A percentile compares a stretch with the other conserved stretches of the same genome.
Evolutionary conservation across 495 filamentous ascomycete genomes (phyloP).

Genomic region (Endocarpon pusillum): DNA sequence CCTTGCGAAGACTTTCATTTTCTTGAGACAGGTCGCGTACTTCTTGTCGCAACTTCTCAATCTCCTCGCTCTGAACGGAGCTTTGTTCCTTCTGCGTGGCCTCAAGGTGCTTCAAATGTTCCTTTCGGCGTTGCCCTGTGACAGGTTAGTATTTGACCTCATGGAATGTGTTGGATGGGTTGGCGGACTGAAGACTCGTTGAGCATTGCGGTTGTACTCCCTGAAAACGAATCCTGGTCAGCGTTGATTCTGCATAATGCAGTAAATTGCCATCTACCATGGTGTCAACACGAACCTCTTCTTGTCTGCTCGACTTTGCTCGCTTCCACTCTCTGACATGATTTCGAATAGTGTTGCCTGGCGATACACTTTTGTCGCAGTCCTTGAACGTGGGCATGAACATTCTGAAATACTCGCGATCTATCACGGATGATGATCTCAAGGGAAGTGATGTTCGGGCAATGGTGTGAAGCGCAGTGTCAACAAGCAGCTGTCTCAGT

Average conservation of each 20-base stretch:
- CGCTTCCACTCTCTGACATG: background rate
- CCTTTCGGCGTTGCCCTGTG: slow-evolving; percentile 19
- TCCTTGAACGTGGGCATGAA: too few species aligned
- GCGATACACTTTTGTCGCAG: too few species aligned
- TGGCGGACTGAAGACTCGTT: slow-evolving; percentile 8
- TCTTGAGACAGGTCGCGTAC: slow-evolving; percentile 17
- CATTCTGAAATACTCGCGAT: too few species aligned
- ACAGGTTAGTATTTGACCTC: background rate
- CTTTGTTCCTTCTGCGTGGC: slow-evolving; percentile 18
- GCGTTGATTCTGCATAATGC: background rate
- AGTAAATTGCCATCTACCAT: background rate
- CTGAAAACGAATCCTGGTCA: slow-evolving; percentile 1
- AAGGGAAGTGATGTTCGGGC: too few species aligned
- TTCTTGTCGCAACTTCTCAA: slow-evolving; percentile 17
- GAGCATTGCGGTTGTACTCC: slow-evolving; percentile 10
- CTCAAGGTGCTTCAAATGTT: slow-evolving; percentile 22
- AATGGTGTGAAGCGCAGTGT: too few species aligned
- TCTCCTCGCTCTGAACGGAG: slow-evolving; percentile 18
- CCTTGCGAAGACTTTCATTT: slow-evolving; percentile 12
- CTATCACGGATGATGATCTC: too few species aligned
- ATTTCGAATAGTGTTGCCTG: too few species aligned
- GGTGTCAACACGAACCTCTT: slow-evolving; percentile 7
- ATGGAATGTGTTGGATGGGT: background rate
- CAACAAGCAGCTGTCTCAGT: too few species aligned
- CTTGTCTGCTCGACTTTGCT: slow-evolving; percentile 5